Evolutionary conservation across 1,284 basidiomycete species (phyloP).

Genomic region (Ceratobasidium sp.): DNA sequence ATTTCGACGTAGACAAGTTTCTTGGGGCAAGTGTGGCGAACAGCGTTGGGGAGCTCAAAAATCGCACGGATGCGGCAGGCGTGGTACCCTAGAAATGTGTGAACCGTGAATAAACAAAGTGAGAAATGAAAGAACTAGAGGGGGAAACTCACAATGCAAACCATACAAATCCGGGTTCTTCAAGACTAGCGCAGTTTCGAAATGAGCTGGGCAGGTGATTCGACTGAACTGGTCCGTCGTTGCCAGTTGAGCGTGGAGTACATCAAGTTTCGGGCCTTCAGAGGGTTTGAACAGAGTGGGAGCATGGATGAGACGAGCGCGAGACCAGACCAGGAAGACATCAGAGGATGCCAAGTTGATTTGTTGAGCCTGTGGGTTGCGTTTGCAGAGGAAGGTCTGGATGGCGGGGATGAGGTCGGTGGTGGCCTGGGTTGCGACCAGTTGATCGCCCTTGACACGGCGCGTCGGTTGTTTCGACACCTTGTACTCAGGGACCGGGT

Average conservation of each 20-base stretch:
- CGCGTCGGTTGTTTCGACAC: background rate
- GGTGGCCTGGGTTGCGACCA: background rate
- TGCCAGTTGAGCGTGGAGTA: conserved; percentile 5
- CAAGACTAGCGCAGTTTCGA: conserved; percentile 12
- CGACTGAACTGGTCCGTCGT: background rate
- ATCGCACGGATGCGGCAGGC: conserved; percentile 9
- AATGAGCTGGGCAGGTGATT: conserved; percentile 1
- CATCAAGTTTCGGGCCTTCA: background rate
- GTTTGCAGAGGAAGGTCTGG: background rate
- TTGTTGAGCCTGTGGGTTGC: background rate
- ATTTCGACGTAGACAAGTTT: conserved; percentile 31
- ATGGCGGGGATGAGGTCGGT: background rate
- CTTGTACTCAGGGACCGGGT: conserved; percentile 8
- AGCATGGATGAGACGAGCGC: background rate
- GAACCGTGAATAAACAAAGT: background rate
- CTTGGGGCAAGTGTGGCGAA: background rate
- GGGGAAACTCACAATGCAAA: background rate
- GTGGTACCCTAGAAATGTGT: conserved; percentile 2
- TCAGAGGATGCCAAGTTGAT: background rate
- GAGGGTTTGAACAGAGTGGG: conserved; percentile 24
- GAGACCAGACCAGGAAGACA: conserved; percentile 1
- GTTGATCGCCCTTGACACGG: background rate
- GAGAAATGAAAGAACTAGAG: background rate
- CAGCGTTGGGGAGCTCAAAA: background rate
- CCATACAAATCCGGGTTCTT: background rate